phyloP scores from a whole-genome alignment of 2,329 filamentous ascomycete genomes.

The Cadophora sp. region DNA sequence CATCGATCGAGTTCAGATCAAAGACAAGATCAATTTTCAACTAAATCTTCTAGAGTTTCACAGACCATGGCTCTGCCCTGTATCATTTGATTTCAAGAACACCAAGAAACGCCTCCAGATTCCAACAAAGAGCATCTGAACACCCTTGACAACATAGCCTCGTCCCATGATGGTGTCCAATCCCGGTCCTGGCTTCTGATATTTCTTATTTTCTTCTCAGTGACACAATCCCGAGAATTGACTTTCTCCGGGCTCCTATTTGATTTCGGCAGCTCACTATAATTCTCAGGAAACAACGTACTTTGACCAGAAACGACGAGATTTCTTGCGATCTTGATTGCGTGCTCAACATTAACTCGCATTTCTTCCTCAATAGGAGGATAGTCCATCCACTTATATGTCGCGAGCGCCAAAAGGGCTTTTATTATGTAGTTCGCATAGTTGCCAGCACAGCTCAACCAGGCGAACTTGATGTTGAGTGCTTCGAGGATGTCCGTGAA shows the following conservation, averaged over 20 bases:
- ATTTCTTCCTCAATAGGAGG: not conserved
- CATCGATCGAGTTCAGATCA: too few species aligned
- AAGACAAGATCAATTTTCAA: too few species aligned
- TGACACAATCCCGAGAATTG: not conserved
- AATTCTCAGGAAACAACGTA: not conserved
- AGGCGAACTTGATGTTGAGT: not conserved
- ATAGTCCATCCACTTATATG: not conserved
- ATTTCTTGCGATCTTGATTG: not conserved
- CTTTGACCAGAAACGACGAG: not conserved
- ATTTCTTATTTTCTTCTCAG: not conserved
- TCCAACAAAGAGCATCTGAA: not conserved
- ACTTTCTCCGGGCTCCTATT: not conserved
- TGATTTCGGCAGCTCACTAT: not conserved
- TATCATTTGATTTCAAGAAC: not conserved
- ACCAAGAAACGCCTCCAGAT: too few species aligned
- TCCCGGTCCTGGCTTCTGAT: not conserved
- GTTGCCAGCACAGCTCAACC: not conserved
- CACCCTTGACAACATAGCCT: not conserved
- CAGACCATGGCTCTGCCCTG: not conserved
- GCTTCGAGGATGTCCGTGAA: not conserved
- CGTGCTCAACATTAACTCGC: not conserved
- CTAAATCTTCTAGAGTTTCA: not conserved
- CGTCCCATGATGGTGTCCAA: not conserved
- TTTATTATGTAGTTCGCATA: not conserved
- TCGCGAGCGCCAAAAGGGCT: not conserved